phyloP scores from a whole-genome alignment of 2,329 filamentous ascomycete species.

The Elsinoe fawcettii region DNA sequence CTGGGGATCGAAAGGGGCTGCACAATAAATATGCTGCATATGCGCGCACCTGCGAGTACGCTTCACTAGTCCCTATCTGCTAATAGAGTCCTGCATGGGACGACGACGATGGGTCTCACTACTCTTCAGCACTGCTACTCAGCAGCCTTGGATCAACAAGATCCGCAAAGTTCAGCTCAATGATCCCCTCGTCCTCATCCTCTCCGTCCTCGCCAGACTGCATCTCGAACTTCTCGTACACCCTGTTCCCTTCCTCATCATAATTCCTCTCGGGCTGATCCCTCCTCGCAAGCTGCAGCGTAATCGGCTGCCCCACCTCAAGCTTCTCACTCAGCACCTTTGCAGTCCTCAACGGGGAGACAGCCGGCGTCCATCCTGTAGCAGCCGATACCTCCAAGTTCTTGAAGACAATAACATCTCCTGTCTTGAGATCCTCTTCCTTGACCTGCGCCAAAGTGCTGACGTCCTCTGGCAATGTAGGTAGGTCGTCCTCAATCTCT shows the following conservation, averaged over 20 bases:
- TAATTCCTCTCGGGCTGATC: constrained; percentile 55
- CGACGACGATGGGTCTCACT: too few species aligned
- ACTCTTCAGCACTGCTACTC: too few species aligned
- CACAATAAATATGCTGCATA: too few species aligned
- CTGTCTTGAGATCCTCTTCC: constrained; percentile 43
- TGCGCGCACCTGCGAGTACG: too few species aligned
- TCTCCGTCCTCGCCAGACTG: constrained; percentile 44
- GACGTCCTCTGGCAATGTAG: constrained; percentile 52
- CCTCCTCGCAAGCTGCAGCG: constrained; percentile 59
- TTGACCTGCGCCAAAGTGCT: constrained; percentile 46
- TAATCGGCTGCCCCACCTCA: constrained; percentile 33
- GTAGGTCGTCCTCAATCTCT: constrained; percentile 51
- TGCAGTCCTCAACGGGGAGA: constrained; percentile 57
- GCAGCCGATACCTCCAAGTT: constrained; percentile 53
- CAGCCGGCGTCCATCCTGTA: constrained; percentile 58
- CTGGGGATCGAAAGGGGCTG: too few species aligned
- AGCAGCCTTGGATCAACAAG: constrained; percentile 59
- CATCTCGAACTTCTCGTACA: constrained; percentile 73
- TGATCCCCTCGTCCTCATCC: constrained; percentile 50
- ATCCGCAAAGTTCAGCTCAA: constrained; percentile 53
- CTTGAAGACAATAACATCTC: constrained; percentile 64
- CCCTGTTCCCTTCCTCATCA: constrained; percentile 62
- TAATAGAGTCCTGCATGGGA: too few species aligned
- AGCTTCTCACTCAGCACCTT: constrained; percentile 43
- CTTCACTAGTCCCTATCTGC: too few species aligned